These are phyloP conservation scores for Crithidia bombi DNA, from an alignment of 208 protist genomes.

Conservation along the genomic window DNA sequence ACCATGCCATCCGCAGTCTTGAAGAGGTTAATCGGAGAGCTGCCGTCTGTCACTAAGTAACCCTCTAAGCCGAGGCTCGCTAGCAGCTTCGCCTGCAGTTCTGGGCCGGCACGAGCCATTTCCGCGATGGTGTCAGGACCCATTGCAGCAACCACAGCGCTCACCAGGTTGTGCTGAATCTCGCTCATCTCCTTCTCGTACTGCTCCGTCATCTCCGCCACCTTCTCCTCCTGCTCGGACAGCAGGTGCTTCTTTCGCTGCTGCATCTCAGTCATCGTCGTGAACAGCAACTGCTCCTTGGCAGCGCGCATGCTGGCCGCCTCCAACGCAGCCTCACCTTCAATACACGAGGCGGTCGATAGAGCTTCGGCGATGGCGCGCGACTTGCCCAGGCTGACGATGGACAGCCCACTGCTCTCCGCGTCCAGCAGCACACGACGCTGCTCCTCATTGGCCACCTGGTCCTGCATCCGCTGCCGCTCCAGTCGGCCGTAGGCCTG, in stretches of 20 bases:
- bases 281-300: constrained; percentile 62
- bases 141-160: constrained; percentile 57
- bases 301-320: constrained; percentile 78
- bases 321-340: constrained; percentile 82
- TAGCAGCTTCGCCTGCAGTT: constrained; percentile 83
- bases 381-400: constrained; percentile 91
- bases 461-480: constrained; percentile 91
- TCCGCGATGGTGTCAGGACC: constrained; percentile 77
- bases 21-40: constrained; percentile 92
- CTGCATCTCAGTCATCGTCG: constrained; percentile 61
- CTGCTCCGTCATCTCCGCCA: constrained; percentile 35
- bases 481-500: constrained; percentile 90
- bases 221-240: constrained; percentile 47
- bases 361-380: constrained; percentile 89
- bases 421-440: constrained; percentile 85
- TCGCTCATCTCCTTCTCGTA: constrained; percentile 39
- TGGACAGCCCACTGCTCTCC: constrained; percentile 83
- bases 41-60: constrained; percentile 94
- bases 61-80: constrained; percentile 80
- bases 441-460: constrained; percentile 91
- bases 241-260: constrained; percentile 38
- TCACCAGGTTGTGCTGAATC: constrained; percentile 59
- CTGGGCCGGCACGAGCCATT: constrained; percentile 83
- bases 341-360: constrained; percentile 87
- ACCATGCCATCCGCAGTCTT: constrained; percentile 77